These are phyloP conservation scores for Cucumis cinereus DNA, from an alignment of 306 rosid genomes.

Conservation along the genomic window DNA sequence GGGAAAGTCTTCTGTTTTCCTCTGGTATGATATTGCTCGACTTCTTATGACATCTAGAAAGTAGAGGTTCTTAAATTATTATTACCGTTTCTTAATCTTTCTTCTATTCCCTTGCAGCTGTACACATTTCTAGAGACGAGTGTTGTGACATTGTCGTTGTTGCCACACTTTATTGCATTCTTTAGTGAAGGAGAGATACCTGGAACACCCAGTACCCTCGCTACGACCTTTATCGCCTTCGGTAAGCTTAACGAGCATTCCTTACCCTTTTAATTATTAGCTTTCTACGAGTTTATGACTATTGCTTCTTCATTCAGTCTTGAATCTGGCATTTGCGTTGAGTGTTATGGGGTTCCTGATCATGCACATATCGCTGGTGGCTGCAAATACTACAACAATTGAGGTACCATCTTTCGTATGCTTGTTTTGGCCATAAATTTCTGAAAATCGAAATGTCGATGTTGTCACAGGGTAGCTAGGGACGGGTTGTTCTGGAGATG, in stretches of 20 bases:
- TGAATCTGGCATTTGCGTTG: slow-evolving; percentile 87
- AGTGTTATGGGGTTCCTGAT: slow-evolving; percentile 92
- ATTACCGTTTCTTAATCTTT: slow-evolving; percentile 3
- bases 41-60: neutral
- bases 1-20: neutral
- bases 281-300: slow-evolving; percentile 15
- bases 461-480: neutral
- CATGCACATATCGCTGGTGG: slow-evolving; percentile 85
- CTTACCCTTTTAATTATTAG: slow-evolving; percentile 3
- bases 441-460: neutral
- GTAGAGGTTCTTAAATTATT: neutral
- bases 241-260: slow-evolving; percentile 31
- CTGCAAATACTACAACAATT: slow-evolving; percentile 85
- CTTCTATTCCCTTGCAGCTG: slow-evolving; percentile 48
- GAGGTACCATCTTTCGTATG: slow-evolving; percentile 40
- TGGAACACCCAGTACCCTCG: slow-evolving; percentile 91
- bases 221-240: slow-evolving; percentile 94
- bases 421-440: neutral
- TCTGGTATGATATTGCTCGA: neutral
- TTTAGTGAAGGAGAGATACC: slow-evolving; percentile 94
- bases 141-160: slow-evolving; percentile 70
- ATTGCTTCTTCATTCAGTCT: slow-evolving; percentile 37
- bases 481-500: too few relatives aligned
- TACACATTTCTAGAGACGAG: slow-evolving; percentile 94
- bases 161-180: slow-evolving; percentile 83